phyloP scores from a whole-genome alignment of 305 asterid genomes.

The Solanum hybrid region DNA sequence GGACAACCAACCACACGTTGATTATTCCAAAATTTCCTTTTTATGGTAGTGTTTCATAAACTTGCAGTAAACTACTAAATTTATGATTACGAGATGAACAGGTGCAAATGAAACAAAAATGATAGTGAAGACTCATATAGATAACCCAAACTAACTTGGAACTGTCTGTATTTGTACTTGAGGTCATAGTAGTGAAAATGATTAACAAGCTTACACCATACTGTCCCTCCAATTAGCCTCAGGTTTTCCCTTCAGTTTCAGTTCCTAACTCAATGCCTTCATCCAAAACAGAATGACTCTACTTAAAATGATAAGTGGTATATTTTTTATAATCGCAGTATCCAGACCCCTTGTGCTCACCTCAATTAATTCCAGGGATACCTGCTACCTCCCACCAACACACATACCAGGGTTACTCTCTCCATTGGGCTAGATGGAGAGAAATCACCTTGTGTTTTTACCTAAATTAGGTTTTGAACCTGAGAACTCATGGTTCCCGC shows the following conservation, averaged over 20 bases:
- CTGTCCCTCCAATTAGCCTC: background rate
- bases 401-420: background rate
- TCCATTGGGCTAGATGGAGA: background rate
- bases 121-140: background rate
- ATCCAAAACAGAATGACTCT: background rate
- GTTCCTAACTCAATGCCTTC: background rate
- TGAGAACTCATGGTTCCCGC: background rate
- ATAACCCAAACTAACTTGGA: background rate
- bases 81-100: too few relatives aligned
- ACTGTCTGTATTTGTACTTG: background rate
- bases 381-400: background rate
- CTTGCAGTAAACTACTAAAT: too few relatives aligned
- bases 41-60: background rate
- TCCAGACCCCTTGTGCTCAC: background rate
- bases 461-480: background rate
- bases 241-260: background rate
- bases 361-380: background rate
- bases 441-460: background rate
- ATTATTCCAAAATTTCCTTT: background rate
- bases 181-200: background rate
- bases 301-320: background rate
- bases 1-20: background rate
- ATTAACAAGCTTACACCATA: background rate
- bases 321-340: background rate
- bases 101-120: too few relatives aligned